Percentiles rank a stretch among this genome's conserved stretches.
phyloP scores from a whole-genome alignment of 2,329 filamentous ascomycete species.

The Macrophomina phaseolina region DNA sequence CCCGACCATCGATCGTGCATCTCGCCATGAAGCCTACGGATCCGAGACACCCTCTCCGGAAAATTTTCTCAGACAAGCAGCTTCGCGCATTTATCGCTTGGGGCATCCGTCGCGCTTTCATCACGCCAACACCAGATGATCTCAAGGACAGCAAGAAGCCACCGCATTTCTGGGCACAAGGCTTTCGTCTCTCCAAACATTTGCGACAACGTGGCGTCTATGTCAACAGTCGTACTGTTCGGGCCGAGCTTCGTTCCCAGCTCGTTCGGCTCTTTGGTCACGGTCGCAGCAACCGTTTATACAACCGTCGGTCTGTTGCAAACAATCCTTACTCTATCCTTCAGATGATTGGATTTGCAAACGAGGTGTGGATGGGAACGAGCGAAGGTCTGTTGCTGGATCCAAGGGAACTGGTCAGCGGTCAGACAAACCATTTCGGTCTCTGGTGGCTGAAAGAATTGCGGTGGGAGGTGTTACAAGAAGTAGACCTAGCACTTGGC shows the following conservation, averaged over 20 bases:
- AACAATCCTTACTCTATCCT: slow-evolving; percentile 9
- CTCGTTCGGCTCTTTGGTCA: slow-evolving; percentile 40
- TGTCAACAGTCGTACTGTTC: slow-evolving; percentile 34
- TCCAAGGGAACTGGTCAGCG: slow-evolving; percentile 2
- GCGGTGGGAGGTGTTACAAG: slow-evolving; percentile 1
- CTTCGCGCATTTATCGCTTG: slow-evolving; percentile 41
- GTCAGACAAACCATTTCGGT: background rate
- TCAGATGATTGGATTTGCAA: slow-evolving; percentile 11
- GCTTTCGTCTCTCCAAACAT: slow-evolving; percentile 37
- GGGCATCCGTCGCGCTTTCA: slow-evolving; percentile 41
- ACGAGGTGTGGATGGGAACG: background rate
- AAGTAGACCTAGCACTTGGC: background rate
- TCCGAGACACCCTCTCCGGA: slow-evolving; percentile 36
- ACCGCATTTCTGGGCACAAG: slow-evolving; percentile 36
- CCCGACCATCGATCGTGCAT: background rate
- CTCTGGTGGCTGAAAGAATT: background rate
- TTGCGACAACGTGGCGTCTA: slow-evolving; percentile 39
- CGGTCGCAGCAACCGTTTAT: background rate
- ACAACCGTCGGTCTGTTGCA: background rate
- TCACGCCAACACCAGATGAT: slow-evolving; percentile 32
- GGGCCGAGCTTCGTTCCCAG: slow-evolving; percentile 33
- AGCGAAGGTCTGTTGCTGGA: slow-evolving; percentile 5
- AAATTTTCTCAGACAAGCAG: slow-evolving; percentile 35
- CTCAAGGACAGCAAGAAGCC: slow-evolving; percentile 33
- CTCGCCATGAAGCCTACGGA: slow-evolving; percentile 7